A percentile compares a stretch with the other conserved stretches of the same genome.
phyloP scores from a whole-genome alignment of 257 asterid species.

The Solanum tarapatanum region DNA sequence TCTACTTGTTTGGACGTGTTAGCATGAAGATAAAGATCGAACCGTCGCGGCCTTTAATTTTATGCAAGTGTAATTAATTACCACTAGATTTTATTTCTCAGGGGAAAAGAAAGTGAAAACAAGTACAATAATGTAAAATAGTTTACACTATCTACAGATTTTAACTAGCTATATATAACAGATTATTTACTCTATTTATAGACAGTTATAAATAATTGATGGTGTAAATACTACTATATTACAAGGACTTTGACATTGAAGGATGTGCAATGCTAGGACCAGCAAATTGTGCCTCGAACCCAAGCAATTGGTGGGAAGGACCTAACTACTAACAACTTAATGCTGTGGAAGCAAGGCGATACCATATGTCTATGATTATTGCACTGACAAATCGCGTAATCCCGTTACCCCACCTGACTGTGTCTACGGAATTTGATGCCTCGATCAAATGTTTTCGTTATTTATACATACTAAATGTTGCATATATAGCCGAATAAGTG shows the following conservation, averaged over 20 bases:
- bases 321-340: conserved; percentile 37
- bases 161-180: not conserved
- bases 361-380: conserved; percentile 77
- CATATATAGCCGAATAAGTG: not conserved
- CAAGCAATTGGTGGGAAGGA: conserved; percentile 80
- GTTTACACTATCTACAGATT: not conserved
- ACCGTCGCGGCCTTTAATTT: conserved; percentile 22
- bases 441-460: not conserved
- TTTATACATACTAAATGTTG: not conserved
- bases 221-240: conserved; percentile 14
- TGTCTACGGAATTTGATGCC: conserved; percentile 11
- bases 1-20: conserved; percentile 22
- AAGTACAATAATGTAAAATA: too few relatives aligned
- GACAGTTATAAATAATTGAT: too few relatives aligned
- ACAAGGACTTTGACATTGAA: conserved; percentile 71
- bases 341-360: conserved; percentile 35
- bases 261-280: conserved; percentile 76
- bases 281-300: conserved; percentile 31
- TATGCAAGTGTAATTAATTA: conserved; percentile 1
- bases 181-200: too few relatives aligned
- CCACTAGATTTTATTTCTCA: not conserved
- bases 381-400: conserved; percentile 56
- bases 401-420: conserved; percentile 1
- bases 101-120: not conserved
- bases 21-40: conserved; percentile 35